Base-by-base conservation (phyloP, 257 asterid species). In the Knoxia roxburghii region DNA sequence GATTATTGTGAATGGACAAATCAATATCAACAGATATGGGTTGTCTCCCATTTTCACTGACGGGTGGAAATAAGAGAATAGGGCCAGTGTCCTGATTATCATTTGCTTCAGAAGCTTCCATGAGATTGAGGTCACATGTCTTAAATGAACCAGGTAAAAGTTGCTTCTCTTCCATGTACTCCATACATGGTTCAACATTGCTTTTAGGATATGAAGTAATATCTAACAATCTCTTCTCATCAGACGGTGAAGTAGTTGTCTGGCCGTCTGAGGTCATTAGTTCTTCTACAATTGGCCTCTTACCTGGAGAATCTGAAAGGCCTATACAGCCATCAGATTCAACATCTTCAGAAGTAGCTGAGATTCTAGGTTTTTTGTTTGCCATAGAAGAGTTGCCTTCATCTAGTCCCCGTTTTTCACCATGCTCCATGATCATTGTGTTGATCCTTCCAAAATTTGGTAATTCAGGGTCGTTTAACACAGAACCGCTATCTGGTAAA, bases 91-190 rank as follows among this genome's bases (percentile, higher is more conserved):
- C 82, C 57, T 77, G 88, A 76, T 74, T 82, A 74, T 84, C 92
- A 40, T 72, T 71, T 48, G 68, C 78, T 67, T 91, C 96, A 77
- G 82, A 79, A 57, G 83, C 75, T 77, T 87, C 97, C 76, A 75
- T 73, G 64, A 85, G 95, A 80, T 94, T 90, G 76, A 94, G 87
- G 78, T 94, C 99, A 5, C 88, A 93, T 23, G 92, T 87, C 78
- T 90, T 90, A 46, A 88, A 90, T 75, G 97, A 86, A 69, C 86
- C 78, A 0, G 94, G 88, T 75, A 83, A 81, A 29, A 86, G 78
- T 69, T 83, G 89, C 66, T 81, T 88, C 78, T 83, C 95, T 79
- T 80, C 83, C 46, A 85, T 61, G 75, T 77, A 81, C 51, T 79
- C 86, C 67, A 49, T 62, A 29, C 72, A 72, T 15, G 84, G 65